Base-by-base conservation (phyloP, 306 rosid species). In the Aeschynomene evenia region DNA sequence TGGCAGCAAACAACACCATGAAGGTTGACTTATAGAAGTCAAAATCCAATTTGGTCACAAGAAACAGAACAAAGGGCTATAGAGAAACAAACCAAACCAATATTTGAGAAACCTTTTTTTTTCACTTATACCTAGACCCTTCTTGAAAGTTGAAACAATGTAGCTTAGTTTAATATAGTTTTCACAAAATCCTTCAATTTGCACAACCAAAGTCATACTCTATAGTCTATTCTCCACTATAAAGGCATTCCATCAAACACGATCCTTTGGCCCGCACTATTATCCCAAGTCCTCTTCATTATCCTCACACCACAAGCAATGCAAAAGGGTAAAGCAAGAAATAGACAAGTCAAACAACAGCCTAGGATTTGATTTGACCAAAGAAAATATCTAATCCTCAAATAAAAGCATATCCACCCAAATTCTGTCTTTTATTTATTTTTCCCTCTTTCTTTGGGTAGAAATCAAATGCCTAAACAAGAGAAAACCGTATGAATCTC, bases 271-370 rank as follows among this genome's bases (percentile, higher is more conserved):
- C n/a, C 29, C 1, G 3, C 72, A 60, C n/a, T n/a, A n/a, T 52
- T 50, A 74, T 63, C 52, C 40, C 55, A 33, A 21, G 2, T 22
- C 19, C 39, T 63, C 34, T 51, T 24, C 20, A 54, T 22, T n/a
- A 29, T 63, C 34, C 43, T 24, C 20, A 54, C 23, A 65, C 42
- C 67, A 70, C 2, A 66, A 8, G 19, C 33, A 24, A 52, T 7
- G 36, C 28, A 18, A 66, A 40, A 66, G n/a, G 68, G 7, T 13
- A 56, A 28, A 68, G 16, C 24, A 66, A 36, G 37, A 77, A 68
- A 28, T 28, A 62, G 46, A 46, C 18, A 77, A 68, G 54, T 54
- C 60, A 77, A 77, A n/a, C n/a, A 77, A 72, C 29, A 42, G 51
- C 75, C n/a, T 23, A 45, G 65, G n/a, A n/a, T n/a, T n/a, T n/a